Percentiles rank a stretch among this genome's conserved stretches.
These are phyloP conservation scores for Arthrobotrys entomopaga DNA, from an alignment of 2,329 filamentous ascomycete genomes.

Conservation along the genomic window DNA sequence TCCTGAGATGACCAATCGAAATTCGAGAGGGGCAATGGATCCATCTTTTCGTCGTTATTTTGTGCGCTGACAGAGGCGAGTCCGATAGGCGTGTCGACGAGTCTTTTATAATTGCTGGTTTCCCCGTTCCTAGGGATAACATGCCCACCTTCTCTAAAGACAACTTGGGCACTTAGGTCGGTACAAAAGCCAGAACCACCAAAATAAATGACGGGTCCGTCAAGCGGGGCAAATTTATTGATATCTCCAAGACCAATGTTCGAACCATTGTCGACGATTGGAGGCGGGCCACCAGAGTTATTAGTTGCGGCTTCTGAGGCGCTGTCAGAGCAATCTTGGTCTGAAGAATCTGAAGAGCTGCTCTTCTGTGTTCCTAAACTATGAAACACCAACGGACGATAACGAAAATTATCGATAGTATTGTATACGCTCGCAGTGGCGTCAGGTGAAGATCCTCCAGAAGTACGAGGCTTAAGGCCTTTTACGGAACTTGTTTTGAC, in stretches of 20 bases:
- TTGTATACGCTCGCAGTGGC: conserved; percentile 7
- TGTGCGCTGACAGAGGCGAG: conserved; percentile 8
- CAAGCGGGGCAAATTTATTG: conserved; percentile 36
- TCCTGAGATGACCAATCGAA: conserved; percentile 35
- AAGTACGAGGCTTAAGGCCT: conserved; percentile 12
- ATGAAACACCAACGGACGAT: conserved; percentile 45
- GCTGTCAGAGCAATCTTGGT: conserved; percentile 39
- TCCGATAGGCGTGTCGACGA: conserved; percentile 54
- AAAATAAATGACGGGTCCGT: conserved; percentile 83
- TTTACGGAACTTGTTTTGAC: conserved; percentile 57
- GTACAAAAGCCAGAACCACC: conserved; percentile 82
- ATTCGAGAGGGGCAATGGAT: conserved; percentile 20
- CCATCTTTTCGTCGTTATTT: conserved; percentile 6
- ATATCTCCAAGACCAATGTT: conserved; percentile 40
- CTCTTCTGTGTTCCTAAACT: conserved; percentile 30
- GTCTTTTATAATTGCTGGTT: conserved; percentile 27
- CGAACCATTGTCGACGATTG: conserved; percentile 39
- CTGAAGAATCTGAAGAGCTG: conserved; percentile 32
- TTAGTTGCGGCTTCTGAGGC: conserved; percentile 29
- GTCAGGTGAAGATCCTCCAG: conserved; percentile 39
- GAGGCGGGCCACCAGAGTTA: conserved; percentile 40
- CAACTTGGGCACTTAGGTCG: conserved; percentile 70
- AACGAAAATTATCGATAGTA: conserved; percentile 32
- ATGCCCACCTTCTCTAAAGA: conserved; percentile 65
- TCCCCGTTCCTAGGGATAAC: conserved; percentile 53